Conservation (phyloP, 306 rosid species). For the Ochetophila trinervis region DNA sequence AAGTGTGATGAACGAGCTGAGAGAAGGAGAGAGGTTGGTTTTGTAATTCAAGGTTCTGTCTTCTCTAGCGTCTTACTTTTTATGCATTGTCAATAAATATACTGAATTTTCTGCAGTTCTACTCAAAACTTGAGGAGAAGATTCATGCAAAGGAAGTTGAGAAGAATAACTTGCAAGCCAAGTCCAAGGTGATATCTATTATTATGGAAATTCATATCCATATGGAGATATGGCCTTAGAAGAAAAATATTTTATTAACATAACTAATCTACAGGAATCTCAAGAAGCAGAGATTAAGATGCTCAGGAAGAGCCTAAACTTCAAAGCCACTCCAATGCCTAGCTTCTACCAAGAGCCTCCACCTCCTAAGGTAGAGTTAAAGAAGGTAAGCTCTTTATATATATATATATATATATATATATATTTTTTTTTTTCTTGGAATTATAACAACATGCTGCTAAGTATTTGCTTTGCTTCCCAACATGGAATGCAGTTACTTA, state of each 20-base stretch:
- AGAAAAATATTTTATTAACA: constrained; percentile 9
- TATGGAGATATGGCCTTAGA: constrained; percentile 16
- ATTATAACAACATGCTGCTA: neutral
- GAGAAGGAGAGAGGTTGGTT: constrained; percentile 77
- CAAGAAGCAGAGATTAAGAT: constrained; percentile 44
- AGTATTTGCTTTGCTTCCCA: neutral
- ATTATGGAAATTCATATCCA: constrained; percentile 11
- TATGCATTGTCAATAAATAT: constrained; percentile 1
- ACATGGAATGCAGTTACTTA: no score
- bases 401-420: neutral
- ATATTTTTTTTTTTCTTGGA: neutral
- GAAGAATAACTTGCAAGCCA: constrained; percentile 80
- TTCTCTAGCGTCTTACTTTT: constrained; percentile 15
- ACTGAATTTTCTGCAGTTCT: constrained; percentile 63
- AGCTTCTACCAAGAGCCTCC: constrained; percentile 44
- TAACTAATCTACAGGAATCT: constrained; percentile 60
- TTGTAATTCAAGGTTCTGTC: constrained; percentile 12
- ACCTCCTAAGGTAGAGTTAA: constrained; percentile 41
- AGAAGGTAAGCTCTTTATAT: constrained; percentile 24
- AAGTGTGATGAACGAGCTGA: constrained; percentile 94
- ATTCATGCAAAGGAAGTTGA: constrained; percentile 93
- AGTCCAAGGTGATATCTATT: constrained; percentile 68
- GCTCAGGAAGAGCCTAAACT: constrained; percentile 37
- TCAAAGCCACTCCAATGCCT: constrained; percentile 47
- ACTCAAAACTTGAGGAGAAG: constrained; percentile 93